phyloP scores from a whole-genome alignment of 345 rosid species.

The Eucalyptus curtisii region DNA sequence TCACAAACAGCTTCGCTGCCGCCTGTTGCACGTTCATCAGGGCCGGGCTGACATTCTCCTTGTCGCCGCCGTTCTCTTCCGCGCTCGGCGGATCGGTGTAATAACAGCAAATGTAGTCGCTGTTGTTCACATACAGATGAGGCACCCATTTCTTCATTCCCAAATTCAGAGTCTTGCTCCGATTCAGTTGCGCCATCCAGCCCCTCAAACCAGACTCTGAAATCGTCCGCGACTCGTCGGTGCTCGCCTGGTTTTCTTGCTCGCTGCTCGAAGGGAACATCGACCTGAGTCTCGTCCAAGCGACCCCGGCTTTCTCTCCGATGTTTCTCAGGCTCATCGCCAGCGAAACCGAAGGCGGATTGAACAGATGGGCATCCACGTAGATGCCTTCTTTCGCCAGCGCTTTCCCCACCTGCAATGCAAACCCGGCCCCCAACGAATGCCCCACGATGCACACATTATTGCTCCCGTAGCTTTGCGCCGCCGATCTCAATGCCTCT shows the following conservation, averaged over 20 bases:
- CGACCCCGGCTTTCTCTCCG: constrained; percentile 67
- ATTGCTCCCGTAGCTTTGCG: constrained; percentile 64
- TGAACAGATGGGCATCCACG: constrained; percentile 88
- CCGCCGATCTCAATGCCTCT: constrained; percentile 48
- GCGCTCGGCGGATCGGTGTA: constrained; percentile 47
- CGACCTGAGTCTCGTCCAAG: constrained; percentile 69
- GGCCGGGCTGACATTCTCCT: constrained; percentile 36
- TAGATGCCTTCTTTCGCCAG: constrained; percentile 72
- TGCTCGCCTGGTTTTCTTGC: neutral
- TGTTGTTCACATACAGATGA: constrained; percentile 79
- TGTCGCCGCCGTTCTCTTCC: constrained; percentile 18
- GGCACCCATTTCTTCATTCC: constrained; percentile 75
- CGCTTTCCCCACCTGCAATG: constrained; percentile 92
- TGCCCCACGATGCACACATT: constrained; percentile 85
- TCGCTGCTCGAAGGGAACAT: constrained; percentile 49
- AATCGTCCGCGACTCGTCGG: constrained; percentile 4
- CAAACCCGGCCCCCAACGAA: constrained; percentile 94
- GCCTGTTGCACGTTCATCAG: constrained; percentile 24
- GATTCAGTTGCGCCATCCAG: constrained; percentile 42
- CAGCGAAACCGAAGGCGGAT: constrained; percentile 82
- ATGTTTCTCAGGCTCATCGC: constrained; percentile 90
- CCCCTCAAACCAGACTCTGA: constrained; percentile 31
- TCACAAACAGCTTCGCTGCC: constrained; percentile 84
- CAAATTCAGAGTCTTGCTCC: constrained; percentile 19
- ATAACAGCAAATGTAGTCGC: constrained; percentile 82